Conservation (phyloP, 2,329 filamentous ascomycete genomes). For the Calonectria henricotiae region DNA sequence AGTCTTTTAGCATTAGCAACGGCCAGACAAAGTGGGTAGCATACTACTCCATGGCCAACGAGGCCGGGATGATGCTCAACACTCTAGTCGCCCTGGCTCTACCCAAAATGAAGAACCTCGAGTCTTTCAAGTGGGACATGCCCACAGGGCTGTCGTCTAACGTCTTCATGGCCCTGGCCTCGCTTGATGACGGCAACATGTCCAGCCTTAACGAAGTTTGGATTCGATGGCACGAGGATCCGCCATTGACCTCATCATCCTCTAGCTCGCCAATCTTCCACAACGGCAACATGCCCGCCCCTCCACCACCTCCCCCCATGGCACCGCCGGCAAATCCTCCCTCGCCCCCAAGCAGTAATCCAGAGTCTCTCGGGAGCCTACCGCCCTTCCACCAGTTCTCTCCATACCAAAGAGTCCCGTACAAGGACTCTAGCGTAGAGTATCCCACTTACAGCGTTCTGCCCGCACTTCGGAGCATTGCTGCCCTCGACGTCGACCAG, state of each 20-base stretch:
- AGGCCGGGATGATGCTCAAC: constrained; percentile 42
- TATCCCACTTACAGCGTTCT: constrained; percentile 41
- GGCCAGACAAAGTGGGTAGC: constrained; percentile 35
- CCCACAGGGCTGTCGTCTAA: constrained; percentile 40
- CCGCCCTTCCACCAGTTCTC: constrained; percentile 24
- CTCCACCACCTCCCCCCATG: constrained; percentile 25
- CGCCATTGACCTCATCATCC: constrained; percentile 29
- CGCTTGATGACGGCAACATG: constrained; percentile 30
- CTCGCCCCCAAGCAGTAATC: constrained; percentile 37
- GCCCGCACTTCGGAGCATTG: constrained; percentile 37
- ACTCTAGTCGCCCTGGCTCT: constrained; percentile 39
- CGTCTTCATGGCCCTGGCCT: constrained; percentile 41
- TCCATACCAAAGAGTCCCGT: constrained; percentile 30
- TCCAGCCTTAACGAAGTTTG: constrained; percentile 37
- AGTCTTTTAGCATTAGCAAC: constrained; percentile 38
- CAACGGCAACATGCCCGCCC: constrained; percentile 34
- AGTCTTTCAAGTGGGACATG: constrained; percentile 43
- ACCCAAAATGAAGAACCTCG: constrained; percentile 41
- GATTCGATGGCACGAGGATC: constrained; percentile 37
- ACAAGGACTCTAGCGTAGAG: constrained; percentile 29
- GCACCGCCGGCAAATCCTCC: constrained; percentile 28
- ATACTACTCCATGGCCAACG: constrained; percentile 33
- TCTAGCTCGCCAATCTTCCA: constrained; percentile 38
- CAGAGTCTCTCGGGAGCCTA: constrained; percentile 33
- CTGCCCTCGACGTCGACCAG: constrained; percentile 37